Evolutionary conservation across 2,329 filamentous ascomycete species (phyloP), one percentile per base, ranked within the genome.

Genomic region (Fusarium penzigii): DNA sequence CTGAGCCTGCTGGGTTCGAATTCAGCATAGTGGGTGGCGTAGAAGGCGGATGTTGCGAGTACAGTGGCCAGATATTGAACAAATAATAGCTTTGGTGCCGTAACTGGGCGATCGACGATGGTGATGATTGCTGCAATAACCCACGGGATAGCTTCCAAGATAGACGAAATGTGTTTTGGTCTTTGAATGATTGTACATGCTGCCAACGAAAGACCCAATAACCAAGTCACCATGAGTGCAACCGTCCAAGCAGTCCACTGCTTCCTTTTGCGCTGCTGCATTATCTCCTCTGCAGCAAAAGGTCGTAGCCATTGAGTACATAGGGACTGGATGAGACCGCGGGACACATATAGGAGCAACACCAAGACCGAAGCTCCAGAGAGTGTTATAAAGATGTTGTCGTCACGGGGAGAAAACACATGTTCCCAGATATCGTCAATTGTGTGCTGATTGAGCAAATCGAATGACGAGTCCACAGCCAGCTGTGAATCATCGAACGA

Each of bases 131-230:
- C 48, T 5, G 63, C 67, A 0, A 63, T 62, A 8, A 67, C 49
- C 77, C 77, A 80, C 4, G 77, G 75, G 1, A 66, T 58, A 39
- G 72, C 48, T 12, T 74, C 70, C 7, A 76, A 53, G 2, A 74
- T 56, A 40, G 64, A 59, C 10, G 62, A 44, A 2, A 56, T 54
- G 10, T 64, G 63, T 38, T 52, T 49, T 2, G 70, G 68, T 36
- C 64, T 59, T 17, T 70, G 53, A 13, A 72, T 48, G 5, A 69
- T 58, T 13, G 67, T 66, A 1, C 69, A 41, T 6, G 71, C 56
- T 3, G 72, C 65, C 8, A 74, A 54, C 0, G 65, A 52, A 2
- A 77, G 57, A 1, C 76, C 76, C 2, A 65, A 48, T 7, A 69
- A 10, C 29, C 68, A 67, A n/a, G 72, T 52, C 6, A 65, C 17